A percentile compares a stretch with the other conserved stretches of the same genome.
Evolutionary conservation across 208 protist species (phyloP).

Genomic region (Acanthamoeba castellanii): DNA sequence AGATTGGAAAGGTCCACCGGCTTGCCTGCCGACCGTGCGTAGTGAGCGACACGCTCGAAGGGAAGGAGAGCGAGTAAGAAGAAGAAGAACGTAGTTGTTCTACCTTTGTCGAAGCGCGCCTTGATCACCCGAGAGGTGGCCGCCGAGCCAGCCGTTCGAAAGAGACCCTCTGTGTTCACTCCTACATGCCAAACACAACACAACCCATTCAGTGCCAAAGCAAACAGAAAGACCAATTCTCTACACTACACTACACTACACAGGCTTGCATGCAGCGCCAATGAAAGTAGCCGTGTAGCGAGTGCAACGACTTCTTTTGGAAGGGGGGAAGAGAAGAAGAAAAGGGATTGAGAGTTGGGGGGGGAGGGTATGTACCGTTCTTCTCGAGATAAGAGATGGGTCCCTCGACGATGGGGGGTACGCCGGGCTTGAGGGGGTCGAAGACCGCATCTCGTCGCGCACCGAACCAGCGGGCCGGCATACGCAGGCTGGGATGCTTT

Average conservation of each 20-base stretch:
- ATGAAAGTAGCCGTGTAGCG: no score
- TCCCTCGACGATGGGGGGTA: conserved; percentile 56
- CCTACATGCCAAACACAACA: neutral
- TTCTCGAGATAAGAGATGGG: conserved; percentile 60
- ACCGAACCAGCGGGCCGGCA: conserved; percentile 36
- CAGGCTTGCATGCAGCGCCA: neutral
- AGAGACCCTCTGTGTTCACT: conserved; percentile 48
- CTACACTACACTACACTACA: neutral
- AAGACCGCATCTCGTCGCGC: conserved; percentile 4
- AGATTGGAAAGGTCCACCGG: conserved; percentile 44
- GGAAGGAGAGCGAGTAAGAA: no score
- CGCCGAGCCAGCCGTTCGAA: conserved; percentile 34
- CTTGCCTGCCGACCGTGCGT: conserved; percentile 53
- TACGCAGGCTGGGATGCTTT: neutral
- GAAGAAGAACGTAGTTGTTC: neutral
- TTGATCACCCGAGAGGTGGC: conserved; percentile 48
- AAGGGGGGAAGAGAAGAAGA: neutral
- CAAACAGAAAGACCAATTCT: neutral
- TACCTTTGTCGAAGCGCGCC: conserved; percentile 64
- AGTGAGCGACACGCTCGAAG: no score
- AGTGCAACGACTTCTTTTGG: no score
- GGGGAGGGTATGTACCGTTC: neutral
- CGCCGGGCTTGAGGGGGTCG: conserved; percentile 48
- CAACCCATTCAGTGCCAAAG: neutral
- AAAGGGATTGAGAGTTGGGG: neutral